A percentile compares a stretch with the other conserved stretches of the same genome.
Conservation (phyloP, 148 eudicot species). For the Persicaria tinctoria region DNA sequence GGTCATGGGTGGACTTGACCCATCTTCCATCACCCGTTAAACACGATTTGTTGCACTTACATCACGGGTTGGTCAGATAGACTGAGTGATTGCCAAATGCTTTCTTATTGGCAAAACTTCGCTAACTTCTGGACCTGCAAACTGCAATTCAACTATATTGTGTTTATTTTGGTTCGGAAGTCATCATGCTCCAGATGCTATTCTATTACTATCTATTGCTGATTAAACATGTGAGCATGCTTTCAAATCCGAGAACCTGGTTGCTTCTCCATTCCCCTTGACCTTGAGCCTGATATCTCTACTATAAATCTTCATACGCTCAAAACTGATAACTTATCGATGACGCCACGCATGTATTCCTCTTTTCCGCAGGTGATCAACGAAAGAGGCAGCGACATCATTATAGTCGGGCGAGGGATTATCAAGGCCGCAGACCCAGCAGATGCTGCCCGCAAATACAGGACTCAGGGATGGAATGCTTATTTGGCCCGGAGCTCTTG, state of each 20-base stretch:
- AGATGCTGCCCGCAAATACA: slow-evolving; percentile 76
- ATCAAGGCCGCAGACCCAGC: slow-evolving; percentile 74
- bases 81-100: not conserved
- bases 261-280: too few relatives aligned
- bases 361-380: slow-evolving; percentile 47
- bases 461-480: slow-evolving; percentile 92
- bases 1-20: too few relatives aligned
- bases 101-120: too few relatives aligned
- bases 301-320: not conserved
- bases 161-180: too few relatives aligned
- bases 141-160: too few relatives aligned
- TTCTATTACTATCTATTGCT: too few relatives aligned
- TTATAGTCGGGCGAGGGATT: slow-evolving; percentile 91
- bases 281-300: too few relatives aligned
- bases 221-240: too few relatives aligned
- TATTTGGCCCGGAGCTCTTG: slow-evolving; percentile 40
- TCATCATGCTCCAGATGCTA: too few relatives aligned
- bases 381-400: slow-evolving; percentile 87
- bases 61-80: not conserved
- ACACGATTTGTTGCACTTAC: too few relatives aligned
- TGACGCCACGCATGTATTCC: not conserved
- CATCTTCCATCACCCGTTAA: too few relatives aligned
- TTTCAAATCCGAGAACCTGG: too few relatives aligned
- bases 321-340: not conserved
- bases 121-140: not conserved